These are phyloP conservation scores for Sphaerobolus stellatus DNA, from an alignment of 1,284 basidiomycete genomes.

Conservation along the genomic window DNA sequence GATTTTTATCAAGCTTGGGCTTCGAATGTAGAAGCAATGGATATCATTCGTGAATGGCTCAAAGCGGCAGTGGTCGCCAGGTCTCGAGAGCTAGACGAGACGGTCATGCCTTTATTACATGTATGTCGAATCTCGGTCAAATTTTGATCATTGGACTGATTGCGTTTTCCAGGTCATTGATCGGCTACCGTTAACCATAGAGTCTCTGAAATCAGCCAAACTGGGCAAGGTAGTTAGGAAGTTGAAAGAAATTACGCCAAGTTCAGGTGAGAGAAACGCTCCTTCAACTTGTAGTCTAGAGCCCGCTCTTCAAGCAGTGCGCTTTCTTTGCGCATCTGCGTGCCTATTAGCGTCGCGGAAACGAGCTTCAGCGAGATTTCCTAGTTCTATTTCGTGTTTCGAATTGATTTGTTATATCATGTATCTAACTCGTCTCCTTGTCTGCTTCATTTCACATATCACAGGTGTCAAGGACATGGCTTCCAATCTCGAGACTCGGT, in stretches of 20 bases:
- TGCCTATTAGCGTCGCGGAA: neutral
- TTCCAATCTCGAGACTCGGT: slow-evolving; percentile 76
- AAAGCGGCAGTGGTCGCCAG: slow-evolving; percentile 60
- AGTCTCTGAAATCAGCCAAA: slow-evolving; percentile 65
- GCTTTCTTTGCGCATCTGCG: neutral
- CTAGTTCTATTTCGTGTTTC: slow-evolving; percentile 3
- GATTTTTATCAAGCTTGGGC: slow-evolving; percentile 83
- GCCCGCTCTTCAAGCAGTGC: neutral
- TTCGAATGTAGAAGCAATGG: slow-evolving; percentile 68
- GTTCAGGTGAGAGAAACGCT: slow-evolving; percentile 56
- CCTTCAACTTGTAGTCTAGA: neutral
- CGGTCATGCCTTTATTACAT: slow-evolving; percentile 78
- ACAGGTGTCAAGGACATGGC: slow-evolving; percentile 89
- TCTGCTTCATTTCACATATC: slow-evolving; percentile 37
- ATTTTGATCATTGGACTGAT: neutral
- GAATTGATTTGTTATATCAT: slow-evolving; percentile 40
- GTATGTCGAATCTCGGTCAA: slow-evolving; percentile 45
- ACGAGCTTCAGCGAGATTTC: neutral
- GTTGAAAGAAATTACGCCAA: slow-evolving; percentile 65
- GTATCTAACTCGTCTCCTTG: slow-evolving; percentile 66
- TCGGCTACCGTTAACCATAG: slow-evolving; percentile 69
- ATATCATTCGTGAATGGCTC: slow-evolving; percentile 75
- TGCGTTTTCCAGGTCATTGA: slow-evolving; percentile 65
- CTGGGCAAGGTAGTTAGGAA: slow-evolving; percentile 75
- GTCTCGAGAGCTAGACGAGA: slow-evolving; percentile 57